Evolutionary conservation across 192 early-diverging fungal species (phyloP).

Genomic region (Allomyces arbusculus): DNA sequence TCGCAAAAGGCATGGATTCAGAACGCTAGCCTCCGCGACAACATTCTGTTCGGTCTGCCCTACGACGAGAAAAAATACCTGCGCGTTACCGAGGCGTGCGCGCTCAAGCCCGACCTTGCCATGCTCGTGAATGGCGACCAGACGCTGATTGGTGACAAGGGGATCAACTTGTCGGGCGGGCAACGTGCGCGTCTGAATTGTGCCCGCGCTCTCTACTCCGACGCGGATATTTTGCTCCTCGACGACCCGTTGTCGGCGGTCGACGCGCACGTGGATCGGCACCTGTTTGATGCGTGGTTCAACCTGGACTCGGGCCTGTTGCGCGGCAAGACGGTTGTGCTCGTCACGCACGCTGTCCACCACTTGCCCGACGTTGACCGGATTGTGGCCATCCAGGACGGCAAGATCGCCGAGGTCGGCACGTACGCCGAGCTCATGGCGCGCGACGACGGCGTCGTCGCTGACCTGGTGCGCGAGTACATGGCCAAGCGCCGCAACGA

Average conservation of each 20-base stretch:
- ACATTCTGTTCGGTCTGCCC: constrained; percentile 54
- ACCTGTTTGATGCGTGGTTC: constrained; percentile 31
- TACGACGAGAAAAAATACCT: constrained; percentile 32
- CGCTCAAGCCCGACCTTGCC: constrained; percentile 67
- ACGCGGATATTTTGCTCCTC: constrained; percentile 41
- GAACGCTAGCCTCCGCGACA: constrained; percentile 50
- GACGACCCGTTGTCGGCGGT: constrained; percentile 56
- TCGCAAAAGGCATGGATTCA: constrained; percentile 31
- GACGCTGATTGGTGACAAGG: constrained; percentile 51
- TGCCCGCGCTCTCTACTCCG: constrained; percentile 42
- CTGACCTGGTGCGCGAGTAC: neutral
- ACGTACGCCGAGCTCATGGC: neutral
- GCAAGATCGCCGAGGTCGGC: constrained; percentile 9
- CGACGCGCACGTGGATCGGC: constrained; percentile 37
- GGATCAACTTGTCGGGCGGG: constrained; percentile 38
- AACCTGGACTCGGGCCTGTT: constrained; percentile 28
- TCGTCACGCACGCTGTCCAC: constrained; percentile 36
- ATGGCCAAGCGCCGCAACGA: neutral
- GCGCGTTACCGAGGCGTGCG: constrained; percentile 56
- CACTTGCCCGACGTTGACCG: constrained; percentile 21
- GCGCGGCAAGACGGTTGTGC: constrained; percentile 23
- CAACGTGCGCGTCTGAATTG: constrained; percentile 44
- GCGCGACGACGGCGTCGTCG: neutral
- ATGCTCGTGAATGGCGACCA: constrained; percentile 72
- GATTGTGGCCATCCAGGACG: constrained; percentile 26